Percentiles rank a stretch among this genome's conserved stretches.
These are phyloP conservation scores for Neurospora sp. DNA, from an alignment of 2,329 filamentous ascomycete species.

Conservation along the genomic window DNA sequence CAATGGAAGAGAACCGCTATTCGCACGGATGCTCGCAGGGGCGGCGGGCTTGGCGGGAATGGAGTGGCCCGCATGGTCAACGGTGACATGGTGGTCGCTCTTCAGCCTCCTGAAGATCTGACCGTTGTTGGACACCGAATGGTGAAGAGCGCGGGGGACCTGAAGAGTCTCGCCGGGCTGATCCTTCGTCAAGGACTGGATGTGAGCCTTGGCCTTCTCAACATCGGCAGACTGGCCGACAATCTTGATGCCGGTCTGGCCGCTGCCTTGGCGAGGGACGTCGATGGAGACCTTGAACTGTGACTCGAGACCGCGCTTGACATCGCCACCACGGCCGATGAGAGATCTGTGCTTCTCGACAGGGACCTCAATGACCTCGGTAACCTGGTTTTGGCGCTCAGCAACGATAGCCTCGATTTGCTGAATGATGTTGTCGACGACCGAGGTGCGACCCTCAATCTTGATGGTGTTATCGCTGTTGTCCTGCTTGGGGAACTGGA, in stretches of 20 bases:
- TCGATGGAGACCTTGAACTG: conserved; percentile 83
- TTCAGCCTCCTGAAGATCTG: conserved; percentile 87
- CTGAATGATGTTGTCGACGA: conserved; percentile 83
- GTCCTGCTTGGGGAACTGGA: conserved; percentile 89
- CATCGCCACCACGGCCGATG: conserved; percentile 86
- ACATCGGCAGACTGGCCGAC: conserved; percentile 70
- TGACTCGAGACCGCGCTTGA: conserved; percentile 73
- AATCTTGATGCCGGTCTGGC: conserved; percentile 77
- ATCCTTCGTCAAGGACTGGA: conserved; percentile 68
- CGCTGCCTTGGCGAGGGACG: conserved; percentile 80
- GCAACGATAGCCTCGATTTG: conserved; percentile 73
- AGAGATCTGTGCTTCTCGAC: conserved; percentile 82
- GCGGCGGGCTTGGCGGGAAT: conserved; percentile 60
- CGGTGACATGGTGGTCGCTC: conserved; percentile 77
- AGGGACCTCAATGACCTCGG: conserved; percentile 70
- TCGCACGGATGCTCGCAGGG: conserved; percentile 33
- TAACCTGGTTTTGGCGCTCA: conserved; percentile 76
- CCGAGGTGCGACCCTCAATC: conserved; percentile 70
- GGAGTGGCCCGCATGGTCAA: conserved; percentile 79
- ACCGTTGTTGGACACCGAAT: conserved; percentile 77
- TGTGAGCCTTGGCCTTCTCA: conserved; percentile 78
- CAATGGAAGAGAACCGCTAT: conserved; percentile 63
- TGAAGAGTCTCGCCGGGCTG: conserved; percentile 82
- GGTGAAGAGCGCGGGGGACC: conserved; percentile 74
- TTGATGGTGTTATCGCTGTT: conserved; percentile 75